Conservation (phyloP, 2,329 filamentous ascomycete genomes). For the Rhinocladiella mackenziei region DNA sequence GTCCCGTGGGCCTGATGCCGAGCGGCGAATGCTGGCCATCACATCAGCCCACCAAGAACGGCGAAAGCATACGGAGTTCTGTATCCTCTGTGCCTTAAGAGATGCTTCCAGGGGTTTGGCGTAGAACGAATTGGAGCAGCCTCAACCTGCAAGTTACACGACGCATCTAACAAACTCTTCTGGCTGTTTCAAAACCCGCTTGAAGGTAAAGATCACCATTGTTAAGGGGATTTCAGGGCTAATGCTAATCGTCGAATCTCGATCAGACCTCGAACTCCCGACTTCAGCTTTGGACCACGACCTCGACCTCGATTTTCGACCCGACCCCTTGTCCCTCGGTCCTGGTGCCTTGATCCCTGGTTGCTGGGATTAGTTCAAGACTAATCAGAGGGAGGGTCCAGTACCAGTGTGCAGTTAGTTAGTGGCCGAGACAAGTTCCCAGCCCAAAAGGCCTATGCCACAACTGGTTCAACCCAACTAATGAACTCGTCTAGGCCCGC, state of each 20-base stretch:
- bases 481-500: slow-evolving; percentile 24
- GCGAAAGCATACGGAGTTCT: not conserved
- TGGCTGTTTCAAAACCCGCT: too few species aligned
- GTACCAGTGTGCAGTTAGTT: not conserved
- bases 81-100: not conserved
- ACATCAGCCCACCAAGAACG: slow-evolving; percentile 6
- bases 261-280: not conserved
- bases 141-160: not conserved
- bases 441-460: slow-evolving; percentile 17
- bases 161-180: not conserved
- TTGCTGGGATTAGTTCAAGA: slow-evolving; percentile 14
- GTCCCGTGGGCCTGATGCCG: slow-evolving; percentile 4
- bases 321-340: slow-evolving; percentile 7
- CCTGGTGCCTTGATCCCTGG: too few species aligned
- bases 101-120: not conserved
- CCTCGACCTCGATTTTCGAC: slow-evolving; percentile 8
- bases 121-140: not conserved
- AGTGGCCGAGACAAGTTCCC: slow-evolving; percentile 16
- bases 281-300: slow-evolving; percentile 4
- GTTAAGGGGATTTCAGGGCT: too few species aligned
- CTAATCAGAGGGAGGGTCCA: slow-evolving; percentile 11
- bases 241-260: not conserved
- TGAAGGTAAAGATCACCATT: too few species aligned
- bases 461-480: slow-evolving; percentile 15
- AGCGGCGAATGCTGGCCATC: slow-evolving; percentile 9